Percentiles rank a stretch among this genome's conserved stretches.
Conservation (phyloP, 2,329 filamentous ascomycete species). For the Trichoderma sp. region DNA sequence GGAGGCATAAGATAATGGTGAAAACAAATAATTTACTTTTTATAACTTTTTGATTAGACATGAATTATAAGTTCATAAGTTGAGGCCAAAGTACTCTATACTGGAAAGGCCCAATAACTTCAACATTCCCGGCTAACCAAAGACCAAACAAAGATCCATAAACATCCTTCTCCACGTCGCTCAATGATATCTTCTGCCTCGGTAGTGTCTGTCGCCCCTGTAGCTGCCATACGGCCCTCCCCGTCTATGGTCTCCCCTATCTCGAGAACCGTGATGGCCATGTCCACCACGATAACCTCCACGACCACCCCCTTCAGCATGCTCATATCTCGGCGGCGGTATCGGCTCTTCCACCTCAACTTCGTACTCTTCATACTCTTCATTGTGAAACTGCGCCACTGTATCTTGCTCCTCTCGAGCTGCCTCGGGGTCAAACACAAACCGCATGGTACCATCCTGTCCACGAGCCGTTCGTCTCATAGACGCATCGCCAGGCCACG, state of each 20-base stretch:
- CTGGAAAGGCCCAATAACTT: neutral
- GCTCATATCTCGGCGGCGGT: constrained; percentile 37
- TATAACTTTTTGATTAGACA: no score
- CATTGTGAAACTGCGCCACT: constrained; percentile 70
- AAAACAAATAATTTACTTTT: no score
- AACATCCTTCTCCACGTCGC: neutral
- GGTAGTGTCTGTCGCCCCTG: constrained; percentile 42
- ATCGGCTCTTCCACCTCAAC: constrained; percentile 73
- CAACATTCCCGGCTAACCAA: neutral
- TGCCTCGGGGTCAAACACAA: constrained; percentile 81
- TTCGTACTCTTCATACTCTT: constrained; percentile 77
- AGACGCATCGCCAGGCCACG: constrained; percentile 43
- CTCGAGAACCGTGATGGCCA: constrained; percentile 35
- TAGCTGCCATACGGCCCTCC: constrained; percentile 43
- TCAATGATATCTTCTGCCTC: constrained; percentile 42
- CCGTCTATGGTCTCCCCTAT: constrained; percentile 41
- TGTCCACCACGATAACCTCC: constrained; percentile 37
- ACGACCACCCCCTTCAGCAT: constrained; percentile 29
- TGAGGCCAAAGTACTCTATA: no score
- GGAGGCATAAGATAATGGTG: neutral
- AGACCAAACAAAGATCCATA: neutral
- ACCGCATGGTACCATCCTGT: constrained; percentile 78
- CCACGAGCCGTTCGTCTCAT: constrained; percentile 44
- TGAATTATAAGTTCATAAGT: no score
- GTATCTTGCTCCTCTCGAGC: constrained; percentile 71